Conservation (phyloP, 495 filamentous ascomycete genomes). For the Tuber microsphaerosporum region DNA sequence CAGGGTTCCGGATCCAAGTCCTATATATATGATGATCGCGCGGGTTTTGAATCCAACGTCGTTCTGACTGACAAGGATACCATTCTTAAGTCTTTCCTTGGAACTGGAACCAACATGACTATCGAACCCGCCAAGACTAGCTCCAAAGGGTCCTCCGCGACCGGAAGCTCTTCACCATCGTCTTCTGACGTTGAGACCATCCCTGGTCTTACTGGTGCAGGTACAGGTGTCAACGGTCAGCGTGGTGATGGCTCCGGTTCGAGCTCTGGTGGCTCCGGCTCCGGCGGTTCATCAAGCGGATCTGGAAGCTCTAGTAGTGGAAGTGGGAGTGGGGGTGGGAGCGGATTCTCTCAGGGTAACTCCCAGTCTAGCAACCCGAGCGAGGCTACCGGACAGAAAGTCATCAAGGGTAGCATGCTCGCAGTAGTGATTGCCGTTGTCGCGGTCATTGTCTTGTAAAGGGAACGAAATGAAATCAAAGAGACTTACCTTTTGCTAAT, state of each 20-base stretch:
- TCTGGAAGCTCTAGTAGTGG: conserved; percentile 42
- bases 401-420: conserved; percentile 52
- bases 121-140: conserved; percentile 42
- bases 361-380: conserved; percentile 30
- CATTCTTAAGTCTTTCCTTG: conserved; percentile 70
- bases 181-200: conserved; percentile 43
- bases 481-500: conserved; percentile 5
- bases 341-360: conserved; percentile 42
- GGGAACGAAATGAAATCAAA: conserved; percentile 5
- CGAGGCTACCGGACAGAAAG: conserved; percentile 45
- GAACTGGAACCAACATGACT: conserved; percentile 66
- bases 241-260: conserved; percentile 29
- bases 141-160: conserved; percentile 31
- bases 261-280: conserved; percentile 29
- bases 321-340: conserved; percentile 34
- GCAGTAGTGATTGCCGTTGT: conserved; percentile 53
- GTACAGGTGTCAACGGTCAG: conserved; percentile 43
- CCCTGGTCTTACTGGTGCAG: conserved; percentile 45
- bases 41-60: conserved; percentile 67
- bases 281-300: conserved; percentile 39
- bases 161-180: conserved; percentile 26
- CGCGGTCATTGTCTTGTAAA: conserved; percentile 51
- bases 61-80: conserved; percentile 66
- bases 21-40: conserved; percentile 64
- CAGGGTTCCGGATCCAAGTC: conserved; percentile 53